phyloP scores from a whole-genome alignment of 176 grass and related monocot species.

The Oryza nivara region DNA sequence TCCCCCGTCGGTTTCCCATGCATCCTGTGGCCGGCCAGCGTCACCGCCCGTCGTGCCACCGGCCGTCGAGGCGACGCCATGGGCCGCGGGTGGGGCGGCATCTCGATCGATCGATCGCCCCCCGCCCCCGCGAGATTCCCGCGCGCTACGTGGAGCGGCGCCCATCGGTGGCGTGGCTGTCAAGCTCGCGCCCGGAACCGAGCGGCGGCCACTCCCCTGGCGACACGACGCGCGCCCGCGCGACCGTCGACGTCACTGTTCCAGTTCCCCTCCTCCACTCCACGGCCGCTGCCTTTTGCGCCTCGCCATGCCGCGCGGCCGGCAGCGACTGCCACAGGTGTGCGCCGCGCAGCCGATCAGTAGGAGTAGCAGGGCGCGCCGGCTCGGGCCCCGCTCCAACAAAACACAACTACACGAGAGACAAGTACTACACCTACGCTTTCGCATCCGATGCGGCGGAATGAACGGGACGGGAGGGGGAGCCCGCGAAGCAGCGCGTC shows the following conservation, averaged over 20 bases:
- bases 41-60: slow-evolving; percentile 9
- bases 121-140: not conserved
- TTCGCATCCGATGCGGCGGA: slow-evolving; percentile 34
- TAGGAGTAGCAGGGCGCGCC: not conserved
- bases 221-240: not conserved
- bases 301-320: not conserved
- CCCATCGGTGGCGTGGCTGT: slow-evolving; percentile 29
- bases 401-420: not conserved
- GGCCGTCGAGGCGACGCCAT: not conserved
- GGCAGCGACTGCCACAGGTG: slow-evolving; percentile 11
- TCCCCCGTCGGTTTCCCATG: not conserved
- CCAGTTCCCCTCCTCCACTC: not conserved
- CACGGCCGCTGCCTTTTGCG: not conserved
- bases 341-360: not conserved
- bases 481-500: not conserved
- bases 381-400: not conserved
- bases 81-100: too few relatives aligned
- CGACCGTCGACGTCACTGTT: slow-evolving; percentile 2
- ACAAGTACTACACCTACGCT: not conserved
- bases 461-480: not conserved
- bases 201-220: slow-evolving; percentile 4
- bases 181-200: not conserved
- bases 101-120: too few relatives aligned
- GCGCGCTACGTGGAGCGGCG: slow-evolving; percentile 19
- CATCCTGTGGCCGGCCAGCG: not conserved